These are phyloP conservation scores for Mucor indicus DNA, from an alignment of 371 early-diverging fungal genomes.

Conservation along the genomic window DNA sequence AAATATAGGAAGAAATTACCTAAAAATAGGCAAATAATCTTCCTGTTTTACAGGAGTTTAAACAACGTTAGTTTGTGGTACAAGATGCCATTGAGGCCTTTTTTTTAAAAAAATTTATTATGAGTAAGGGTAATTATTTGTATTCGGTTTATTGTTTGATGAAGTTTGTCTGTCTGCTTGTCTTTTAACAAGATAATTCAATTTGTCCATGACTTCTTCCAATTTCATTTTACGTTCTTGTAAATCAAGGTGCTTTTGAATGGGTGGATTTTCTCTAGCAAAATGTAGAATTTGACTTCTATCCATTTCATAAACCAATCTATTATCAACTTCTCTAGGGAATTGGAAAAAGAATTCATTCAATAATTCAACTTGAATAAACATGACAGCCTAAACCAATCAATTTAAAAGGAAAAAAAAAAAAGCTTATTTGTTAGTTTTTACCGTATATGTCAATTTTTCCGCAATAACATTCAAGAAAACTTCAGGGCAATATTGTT, in stretches of 20 bases:
- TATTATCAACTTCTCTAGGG: conserved; percentile 90
- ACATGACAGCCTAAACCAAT: conserved; percentile 76
- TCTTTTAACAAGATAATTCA: conserved; percentile 62
- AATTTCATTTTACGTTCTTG: conserved; percentile 82
- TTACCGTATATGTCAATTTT: conserved; percentile 83
- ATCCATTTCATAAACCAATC: conserved; percentile 74
- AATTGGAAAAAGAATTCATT: conserved; percentile 97
- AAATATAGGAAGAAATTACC: too few relatives aligned
- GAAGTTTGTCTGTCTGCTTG: conserved; percentile 54
- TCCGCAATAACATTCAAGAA: conserved; percentile 88
- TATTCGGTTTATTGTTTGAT: not conserved
- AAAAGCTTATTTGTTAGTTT: not conserved
- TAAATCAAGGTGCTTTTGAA: conserved; percentile 80
- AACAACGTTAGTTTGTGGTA: too few relatives aligned
- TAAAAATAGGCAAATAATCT: too few relatives aligned
- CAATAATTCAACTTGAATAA: conserved; percentile 93
- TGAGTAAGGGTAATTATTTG: too few relatives aligned
- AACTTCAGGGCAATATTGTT: conserved; percentile 91
- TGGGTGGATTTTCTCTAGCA: conserved; percentile 86
- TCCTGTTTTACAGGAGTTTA: too few relatives aligned
- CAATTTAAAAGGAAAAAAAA: not conserved
- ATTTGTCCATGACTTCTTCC: conserved; percentile 82
- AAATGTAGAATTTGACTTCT: conserved; percentile 78
- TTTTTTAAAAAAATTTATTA: too few relatives aligned
- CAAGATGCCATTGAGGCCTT: too few relatives aligned